A percentile compares a stretch with the other conserved stretches of the same genome.
Conservation (phyloP, 2,329 filamentous ascomycete genomes). For the Phaeosphaeriaceae sp. region DNA sequence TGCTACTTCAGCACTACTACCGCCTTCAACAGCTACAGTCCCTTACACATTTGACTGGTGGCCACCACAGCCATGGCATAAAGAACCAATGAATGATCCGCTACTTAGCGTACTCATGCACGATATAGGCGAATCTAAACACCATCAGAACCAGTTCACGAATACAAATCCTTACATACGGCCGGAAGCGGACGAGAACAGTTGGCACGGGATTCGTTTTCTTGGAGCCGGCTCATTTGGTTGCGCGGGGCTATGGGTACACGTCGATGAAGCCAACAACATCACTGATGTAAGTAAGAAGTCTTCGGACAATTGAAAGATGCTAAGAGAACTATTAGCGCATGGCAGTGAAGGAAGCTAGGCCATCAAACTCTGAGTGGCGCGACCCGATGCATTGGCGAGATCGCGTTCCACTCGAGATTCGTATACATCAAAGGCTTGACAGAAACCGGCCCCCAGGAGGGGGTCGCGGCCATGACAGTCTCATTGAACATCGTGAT, state of each 20-base stretch:
- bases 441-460: not conserved
- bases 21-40: not conserved
- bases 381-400: not conserved
- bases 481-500: conserved; percentile 2
- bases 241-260: not conserved
- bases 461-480: not conserved
- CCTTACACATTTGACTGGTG: not conserved
- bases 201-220: not conserved
- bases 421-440: not conserved
- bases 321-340: not conserved
- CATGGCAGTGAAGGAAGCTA: not conserved
- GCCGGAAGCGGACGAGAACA: not conserved
- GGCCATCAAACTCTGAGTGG: not conserved
- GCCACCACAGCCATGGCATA: not conserved
- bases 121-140: not conserved
- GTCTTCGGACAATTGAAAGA: not conserved
- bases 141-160: not conserved
- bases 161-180: not conserved
- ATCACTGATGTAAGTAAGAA: not conserved
- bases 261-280: not conserved
- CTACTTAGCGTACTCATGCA: not conserved
- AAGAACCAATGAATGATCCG: not conserved
- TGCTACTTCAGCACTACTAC: too few species aligned
- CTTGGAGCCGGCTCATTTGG: not conserved
- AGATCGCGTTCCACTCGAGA: not conserved